Conservation (phyloP, 139 green algal species). For the Coelastrella sp. region DNA sequence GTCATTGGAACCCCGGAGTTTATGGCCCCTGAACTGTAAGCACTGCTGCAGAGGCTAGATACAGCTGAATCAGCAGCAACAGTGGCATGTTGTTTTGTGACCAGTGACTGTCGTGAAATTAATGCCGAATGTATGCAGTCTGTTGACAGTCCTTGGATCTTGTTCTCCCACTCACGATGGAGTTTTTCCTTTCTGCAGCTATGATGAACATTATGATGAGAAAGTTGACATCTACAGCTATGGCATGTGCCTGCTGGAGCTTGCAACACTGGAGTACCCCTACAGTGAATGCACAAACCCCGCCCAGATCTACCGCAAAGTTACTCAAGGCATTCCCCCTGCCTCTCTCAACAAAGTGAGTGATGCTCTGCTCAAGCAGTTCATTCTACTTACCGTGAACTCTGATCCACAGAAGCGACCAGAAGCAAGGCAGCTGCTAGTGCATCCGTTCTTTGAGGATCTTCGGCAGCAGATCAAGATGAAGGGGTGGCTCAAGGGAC, state of each 20-base stretch:
- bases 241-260: conserved; percentile 97
- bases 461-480: conserved; percentile 28
- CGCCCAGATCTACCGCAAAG: conserved; percentile 97
- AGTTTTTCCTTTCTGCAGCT: conserved; percentile 56
- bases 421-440: conserved; percentile 86
- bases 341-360: conserved; percentile 79
- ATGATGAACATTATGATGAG: conserved; percentile 97
- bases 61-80: background rate
- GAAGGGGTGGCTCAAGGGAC: conserved; percentile 11
- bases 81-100: background rate
- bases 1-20: conserved; percentile 75
- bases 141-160: background rate
- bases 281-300: conserved; percentile 96
- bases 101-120: background rate
- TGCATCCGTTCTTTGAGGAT: conserved; percentile 88
- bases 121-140: too few relatives aligned
- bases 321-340: conserved; percentile 86
- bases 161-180: too few relatives aligned
- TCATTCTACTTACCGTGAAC: conserved; percentile 89
- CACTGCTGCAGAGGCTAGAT: background rate
- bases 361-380: conserved; percentile 72
- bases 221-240: conserved; percentile 65
- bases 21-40: conserved; percentile 83
- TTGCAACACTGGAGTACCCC: conserved; percentile 95
- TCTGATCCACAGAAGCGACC: conserved; percentile 68